phyloP scores from a whole-genome alignment of 2,329 filamentous ascomycete species.

The Fusarium brachygibbosum region DNA sequence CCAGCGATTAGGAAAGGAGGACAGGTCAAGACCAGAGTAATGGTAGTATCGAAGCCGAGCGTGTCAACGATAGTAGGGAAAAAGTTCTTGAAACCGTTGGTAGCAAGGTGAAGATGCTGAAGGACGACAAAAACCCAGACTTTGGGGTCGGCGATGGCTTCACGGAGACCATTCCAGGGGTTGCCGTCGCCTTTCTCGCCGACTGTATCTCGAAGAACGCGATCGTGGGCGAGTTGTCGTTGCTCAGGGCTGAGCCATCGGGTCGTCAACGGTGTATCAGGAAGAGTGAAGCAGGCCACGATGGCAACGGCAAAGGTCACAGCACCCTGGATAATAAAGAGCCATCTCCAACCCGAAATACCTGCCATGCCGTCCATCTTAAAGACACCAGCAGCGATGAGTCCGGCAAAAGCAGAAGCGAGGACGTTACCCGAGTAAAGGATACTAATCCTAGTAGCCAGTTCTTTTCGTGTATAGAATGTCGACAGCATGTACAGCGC shows the following conservation, averaged over 20 bases:
- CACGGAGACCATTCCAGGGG: constrained; percentile 23
- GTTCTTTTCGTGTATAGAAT: constrained; percentile 67
- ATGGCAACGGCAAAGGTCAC: constrained; percentile 49
- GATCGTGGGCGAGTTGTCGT: constrained; percentile 58
- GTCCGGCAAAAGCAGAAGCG: constrained; percentile 57
- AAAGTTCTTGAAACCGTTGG: constrained; percentile 53
- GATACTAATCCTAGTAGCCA: constrained; percentile 59
- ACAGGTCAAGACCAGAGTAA: constrained; percentile 64
- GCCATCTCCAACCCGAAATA: constrained; percentile 52
- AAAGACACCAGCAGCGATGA: constrained; percentile 61
- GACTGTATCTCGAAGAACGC: constrained; percentile 51
- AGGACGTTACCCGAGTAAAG: constrained; percentile 59
- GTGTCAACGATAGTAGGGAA: constrained; percentile 58
- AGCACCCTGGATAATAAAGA: constrained; percentile 52
- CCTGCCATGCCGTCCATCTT: constrained; percentile 48
- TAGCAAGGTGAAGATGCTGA: constrained; percentile 40
- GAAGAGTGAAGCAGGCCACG: constrained; percentile 53
- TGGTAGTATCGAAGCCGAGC: constrained; percentile 61
- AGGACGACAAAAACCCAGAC: constrained; percentile 47
- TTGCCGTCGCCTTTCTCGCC: constrained; percentile 37
- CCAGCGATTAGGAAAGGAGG: constrained; percentile 64
- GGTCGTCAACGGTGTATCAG: constrained; percentile 57
- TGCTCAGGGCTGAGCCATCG: constrained; percentile 55
- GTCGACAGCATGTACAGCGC: constrained; percentile 61
- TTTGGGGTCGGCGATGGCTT: constrained; percentile 42